A percentile compares a stretch with the other conserved stretches of the same genome.
Conservation (phyloP, 257 asterid genomes). For the Ophiorrhiza pumila region DNA sequence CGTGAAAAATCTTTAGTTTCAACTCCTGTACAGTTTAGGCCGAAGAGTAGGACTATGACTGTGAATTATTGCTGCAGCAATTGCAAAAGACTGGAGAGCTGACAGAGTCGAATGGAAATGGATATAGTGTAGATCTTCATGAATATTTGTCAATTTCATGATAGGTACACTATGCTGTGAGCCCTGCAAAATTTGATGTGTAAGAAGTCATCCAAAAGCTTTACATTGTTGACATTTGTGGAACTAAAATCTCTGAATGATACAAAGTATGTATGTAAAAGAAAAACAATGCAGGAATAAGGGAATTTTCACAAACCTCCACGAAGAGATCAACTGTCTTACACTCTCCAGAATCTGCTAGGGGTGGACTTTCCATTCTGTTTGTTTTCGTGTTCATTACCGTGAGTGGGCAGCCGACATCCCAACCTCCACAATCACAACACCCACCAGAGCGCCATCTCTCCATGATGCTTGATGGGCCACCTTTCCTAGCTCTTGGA, state of each 20-base stretch:
- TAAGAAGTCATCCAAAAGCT: slow-evolving; percentile 3
- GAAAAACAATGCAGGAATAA: not conserved
- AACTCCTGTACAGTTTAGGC: slow-evolving; percentile 51
- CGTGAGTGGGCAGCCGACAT: slow-evolving; percentile 74
- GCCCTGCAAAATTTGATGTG: slow-evolving; percentile 48
- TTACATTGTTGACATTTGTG: not conserved
- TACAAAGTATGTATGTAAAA: not conserved
- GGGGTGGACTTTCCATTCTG: slow-evolving; percentile 23
- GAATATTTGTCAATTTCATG: slow-evolving; percentile 76
- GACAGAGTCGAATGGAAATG: slow-evolving; percentile 71
- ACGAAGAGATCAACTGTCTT: slow-evolving; percentile 59
- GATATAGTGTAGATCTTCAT: slow-evolving; percentile 61
- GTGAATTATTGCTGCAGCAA: slow-evolving; percentile 80
- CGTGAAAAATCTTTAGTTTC: slow-evolving; percentile 24
- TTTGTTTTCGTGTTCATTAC: slow-evolving; percentile 40
- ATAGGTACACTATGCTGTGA: slow-evolving; percentile 51
- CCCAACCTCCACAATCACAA: slow-evolving; percentile 99
- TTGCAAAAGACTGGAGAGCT: slow-evolving; percentile 69
- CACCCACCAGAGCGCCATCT: slow-evolving; percentile 78
- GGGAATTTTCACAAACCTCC: slow-evolving; percentile 49
- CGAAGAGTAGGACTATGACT: slow-evolving; percentile 47
- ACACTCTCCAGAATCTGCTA: slow-evolving; percentile 45
- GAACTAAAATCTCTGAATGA: not conserved
- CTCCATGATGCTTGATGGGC: slow-evolving; percentile 70
- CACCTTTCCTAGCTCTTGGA: slow-evolving; percentile 55